Conservation (phyloP, 225 moss, liverwort and hornwort genomes). For the Marchantia paleacea region DNA sequence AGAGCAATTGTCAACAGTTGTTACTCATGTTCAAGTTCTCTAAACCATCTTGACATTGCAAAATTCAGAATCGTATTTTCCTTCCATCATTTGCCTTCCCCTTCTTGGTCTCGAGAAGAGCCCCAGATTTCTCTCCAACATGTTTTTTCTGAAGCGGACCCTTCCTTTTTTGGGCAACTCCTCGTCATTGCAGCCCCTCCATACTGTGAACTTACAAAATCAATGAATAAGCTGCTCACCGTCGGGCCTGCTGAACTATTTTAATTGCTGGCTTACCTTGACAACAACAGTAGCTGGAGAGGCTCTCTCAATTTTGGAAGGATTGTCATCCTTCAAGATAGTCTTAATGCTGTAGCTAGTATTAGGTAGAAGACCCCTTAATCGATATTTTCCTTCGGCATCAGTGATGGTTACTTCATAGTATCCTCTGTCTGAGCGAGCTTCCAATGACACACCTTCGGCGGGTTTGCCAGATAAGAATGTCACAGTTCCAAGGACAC, state of each 20-base stretch:
- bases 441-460: conserved; percentile 74
- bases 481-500: conserved; percentile 68
- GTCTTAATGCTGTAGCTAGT: conserved; percentile 56
- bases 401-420: conserved; percentile 74
- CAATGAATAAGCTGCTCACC: not conserved
- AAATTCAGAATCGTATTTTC: not conserved
- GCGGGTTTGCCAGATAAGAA: conserved; percentile 72
- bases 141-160: not conserved
- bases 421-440: conserved; percentile 67
- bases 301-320: conserved; percentile 62
- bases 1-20: not conserved
- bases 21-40: not conserved
- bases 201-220: not conserved
- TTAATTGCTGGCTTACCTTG: conserved; percentile 34
- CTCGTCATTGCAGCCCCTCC: not conserved
- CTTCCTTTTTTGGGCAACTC: not conserved
- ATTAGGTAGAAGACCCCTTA: conserved; percentile 71
- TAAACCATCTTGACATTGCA: not conserved
- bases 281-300: conserved; percentile 55
- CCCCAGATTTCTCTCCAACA: not conserved
- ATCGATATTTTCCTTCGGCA: conserved; percentile 70
- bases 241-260: not conserved
- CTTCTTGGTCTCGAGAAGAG: not conserved
- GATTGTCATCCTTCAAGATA: conserved; percentile 55
- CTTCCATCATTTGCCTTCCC: not conserved